Evolutionary conservation across 2,329 filamentous ascomycete species (phyloP).

Genomic region (Fusarium continuum): DNA sequence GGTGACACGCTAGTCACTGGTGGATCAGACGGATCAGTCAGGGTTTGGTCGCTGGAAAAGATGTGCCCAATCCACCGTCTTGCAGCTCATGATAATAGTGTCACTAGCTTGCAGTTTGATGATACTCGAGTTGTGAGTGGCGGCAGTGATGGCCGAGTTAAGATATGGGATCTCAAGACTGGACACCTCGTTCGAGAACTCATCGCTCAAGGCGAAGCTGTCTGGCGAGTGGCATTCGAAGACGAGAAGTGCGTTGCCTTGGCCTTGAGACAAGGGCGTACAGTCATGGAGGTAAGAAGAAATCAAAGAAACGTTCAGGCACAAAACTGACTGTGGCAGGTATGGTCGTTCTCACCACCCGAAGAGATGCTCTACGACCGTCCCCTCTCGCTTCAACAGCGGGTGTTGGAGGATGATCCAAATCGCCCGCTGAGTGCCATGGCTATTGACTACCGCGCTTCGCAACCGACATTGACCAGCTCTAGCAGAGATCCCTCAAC

Average conservation of each 20-base stretch:
- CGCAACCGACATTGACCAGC: constrained; percentile 43
- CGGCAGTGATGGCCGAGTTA: constrained; percentile 96
- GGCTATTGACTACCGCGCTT: constrained; percentile 55
- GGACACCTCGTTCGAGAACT: constrained; percentile 91
- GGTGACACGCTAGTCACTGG: constrained; percentile 95
- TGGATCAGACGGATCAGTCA: constrained; percentile 93
- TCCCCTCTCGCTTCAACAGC: constrained; percentile 60
- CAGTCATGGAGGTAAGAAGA: constrained; percentile 94
- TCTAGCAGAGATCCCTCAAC: constrained; percentile 48
- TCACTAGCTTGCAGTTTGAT: constrained; percentile 97
- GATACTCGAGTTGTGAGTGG: constrained; percentile 95
- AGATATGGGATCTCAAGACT: constrained; percentile 96
- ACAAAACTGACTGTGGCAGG: constrained; percentile 62
- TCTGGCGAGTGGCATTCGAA: constrained; percentile 98
- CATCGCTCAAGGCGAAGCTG: constrained; percentile 89
- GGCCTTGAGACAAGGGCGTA: constrained; percentile 83
- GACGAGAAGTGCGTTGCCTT: constrained; percentile 98
- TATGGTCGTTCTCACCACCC: constrained; percentile 94
- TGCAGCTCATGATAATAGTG: constrained; percentile 97
- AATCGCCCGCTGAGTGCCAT: constrained; percentile 62
- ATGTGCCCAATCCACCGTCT: constrained; percentile 93
- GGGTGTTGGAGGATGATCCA: constrained; percentile 56
- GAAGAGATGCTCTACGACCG: constrained; percentile 70
- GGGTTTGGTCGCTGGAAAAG: constrained; percentile 93
- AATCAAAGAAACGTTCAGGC: not conserved